Percentiles rank a stretch among this genome's conserved stretches.
phyloP scores from a whole-genome alignment of 2,329 filamentous ascomycete genomes.

The Aureobasidium mangrovei region DNA sequence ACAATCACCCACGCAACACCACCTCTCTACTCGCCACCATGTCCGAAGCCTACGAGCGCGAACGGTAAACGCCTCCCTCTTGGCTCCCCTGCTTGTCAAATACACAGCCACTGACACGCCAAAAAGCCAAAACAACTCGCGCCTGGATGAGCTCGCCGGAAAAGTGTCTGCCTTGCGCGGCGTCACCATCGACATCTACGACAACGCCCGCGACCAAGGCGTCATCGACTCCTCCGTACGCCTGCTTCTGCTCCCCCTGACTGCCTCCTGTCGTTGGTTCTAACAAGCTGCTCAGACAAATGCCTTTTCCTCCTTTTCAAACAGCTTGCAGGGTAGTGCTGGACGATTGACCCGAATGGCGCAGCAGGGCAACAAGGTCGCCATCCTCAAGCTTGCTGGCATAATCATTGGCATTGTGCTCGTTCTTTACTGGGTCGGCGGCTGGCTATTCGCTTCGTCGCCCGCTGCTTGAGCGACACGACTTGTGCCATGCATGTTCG shows the following conservation, averaged over 20 bases:
- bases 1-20: neutral
- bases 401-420: slow-evolving; percentile 69
- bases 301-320: slow-evolving; percentile 81
- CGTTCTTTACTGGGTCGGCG: slow-evolving; percentile 61
- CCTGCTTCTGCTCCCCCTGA: slow-evolving; percentile 17
- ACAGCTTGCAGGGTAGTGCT: slow-evolving; percentile 75
- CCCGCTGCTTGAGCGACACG: slow-evolving; percentile 1
- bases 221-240: slow-evolving; percentile 80
- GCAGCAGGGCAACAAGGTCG: slow-evolving; percentile 78
- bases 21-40: slow-evolving; percentile 27
- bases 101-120: slow-evolving; percentile 16
- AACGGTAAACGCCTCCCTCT: slow-evolving; percentile 40
- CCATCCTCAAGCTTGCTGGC: slow-evolving; percentile 78
- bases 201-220: slow-evolving; percentile 80
- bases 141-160: slow-evolving; percentile 78
- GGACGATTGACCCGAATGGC: slow-evolving; percentile 82
- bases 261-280: neutral
- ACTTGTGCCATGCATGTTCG: neutral
- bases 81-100: slow-evolving; percentile 10
- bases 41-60: slow-evolving; percentile 51
- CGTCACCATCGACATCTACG: slow-evolving; percentile 96
- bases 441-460: slow-evolving; percentile 23
- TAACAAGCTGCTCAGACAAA: slow-evolving; percentile 53
- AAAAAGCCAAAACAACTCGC: slow-evolving; percentile 73
- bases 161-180: slow-evolving; percentile 89